phyloP scores from a whole-genome alignment of 257 asterid genomes.

The Solanum clarkiae region DNA sequence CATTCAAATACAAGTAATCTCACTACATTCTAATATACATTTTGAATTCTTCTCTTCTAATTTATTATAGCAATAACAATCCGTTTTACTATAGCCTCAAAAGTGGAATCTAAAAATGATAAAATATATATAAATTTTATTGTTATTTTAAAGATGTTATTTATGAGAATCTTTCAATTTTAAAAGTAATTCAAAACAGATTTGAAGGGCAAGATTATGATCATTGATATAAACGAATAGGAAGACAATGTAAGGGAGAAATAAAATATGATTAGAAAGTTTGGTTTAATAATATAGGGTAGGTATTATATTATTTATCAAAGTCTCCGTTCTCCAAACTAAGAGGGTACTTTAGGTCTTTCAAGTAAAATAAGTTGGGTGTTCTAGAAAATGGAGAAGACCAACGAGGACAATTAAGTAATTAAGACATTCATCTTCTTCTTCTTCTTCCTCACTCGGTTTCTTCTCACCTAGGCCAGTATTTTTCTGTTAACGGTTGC shows the following conservation, averaged over 20 bases:
- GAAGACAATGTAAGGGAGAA: not conserved
- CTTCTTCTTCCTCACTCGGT: conserved; percentile 13
- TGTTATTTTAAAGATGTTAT: too few relatives aligned
- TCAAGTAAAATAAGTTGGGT: not conserved
- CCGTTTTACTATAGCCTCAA: too few relatives aligned
- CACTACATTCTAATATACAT: too few relatives aligned
- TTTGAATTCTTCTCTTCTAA: too few relatives aligned
- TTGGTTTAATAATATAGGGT: not conserved
- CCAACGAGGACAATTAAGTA: conserved; percentile 25
- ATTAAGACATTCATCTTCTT: conserved; percentile 6
- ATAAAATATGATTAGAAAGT: not conserved
- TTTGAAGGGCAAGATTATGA: not conserved
- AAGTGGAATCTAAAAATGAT: too few relatives aligned
- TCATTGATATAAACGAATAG: not conserved
- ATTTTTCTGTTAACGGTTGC: conserved; percentile 41
- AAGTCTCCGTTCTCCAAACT: not conserved
- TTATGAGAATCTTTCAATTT: too few relatives aligned
- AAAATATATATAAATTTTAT: not conserved
- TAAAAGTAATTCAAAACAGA: too few relatives aligned
- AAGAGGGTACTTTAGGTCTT: not conserved
- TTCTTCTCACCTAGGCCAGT: conserved; percentile 9
- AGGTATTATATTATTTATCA: not conserved
- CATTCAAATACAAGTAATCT: too few relatives aligned
- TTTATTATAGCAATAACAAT: not conserved
- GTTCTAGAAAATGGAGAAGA: not conserved